Percentiles rank a stretch among this genome's conserved stretches.
Evolutionary conservation across 164 flowering plant genomes (phyloP).

Genomic region (Tinospora cordifolia): DNA sequence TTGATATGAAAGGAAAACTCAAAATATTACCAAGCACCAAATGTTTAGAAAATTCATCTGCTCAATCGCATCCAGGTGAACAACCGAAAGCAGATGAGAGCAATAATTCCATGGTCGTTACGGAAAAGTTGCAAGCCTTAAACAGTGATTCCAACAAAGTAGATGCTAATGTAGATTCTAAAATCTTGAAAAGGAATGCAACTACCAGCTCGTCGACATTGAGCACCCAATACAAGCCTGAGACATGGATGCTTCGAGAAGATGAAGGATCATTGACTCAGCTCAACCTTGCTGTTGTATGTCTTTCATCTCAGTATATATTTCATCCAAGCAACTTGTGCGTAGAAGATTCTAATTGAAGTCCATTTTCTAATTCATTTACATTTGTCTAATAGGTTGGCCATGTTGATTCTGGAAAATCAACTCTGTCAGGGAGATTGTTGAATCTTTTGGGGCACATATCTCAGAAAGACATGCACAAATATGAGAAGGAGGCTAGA

Average conservation of each 20-base stretch:
- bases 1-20: slow-evolving; percentile 16
- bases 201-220: slow-evolving; percentile 23
- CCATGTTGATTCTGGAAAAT: slow-evolving; percentile 99
- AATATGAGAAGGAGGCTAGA: slow-evolving; percentile 83
- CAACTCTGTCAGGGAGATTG: slow-evolving; percentile 92
- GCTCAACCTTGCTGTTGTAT: slow-evolving; percentile 89
- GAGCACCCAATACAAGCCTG: slow-evolving; percentile 46
- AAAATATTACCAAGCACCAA: slow-evolving; percentile 19
- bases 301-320: slow-evolving; percentile 13
- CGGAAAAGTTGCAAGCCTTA: slow-evolving; percentile 20
- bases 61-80: slow-evolving; percentile 19
- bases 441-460: slow-evolving; percentile 71
- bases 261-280: slow-evolving; percentile 43
- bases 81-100: slow-evolving; percentile 21
- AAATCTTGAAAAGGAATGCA: slow-evolving; percentile 16
- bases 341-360: neutral
- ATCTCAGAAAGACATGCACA: slow-evolving; percentile 87
- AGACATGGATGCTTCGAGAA: slow-evolving; percentile 73
- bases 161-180: slow-evolving; percentile 34
- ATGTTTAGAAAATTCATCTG: slow-evolving; percentile 22
- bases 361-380: neutral
- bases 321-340: neutral
- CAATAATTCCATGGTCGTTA: slow-evolving; percentile 22
- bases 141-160: slow-evolving; percentile 25
- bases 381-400: slow-evolving; percentile 57